Percentiles rank a stretch among this genome's conserved stretches.
phyloP scores from a whole-genome alignment of 257 asterid species.

The Solanum pimpinellifolium region DNA sequence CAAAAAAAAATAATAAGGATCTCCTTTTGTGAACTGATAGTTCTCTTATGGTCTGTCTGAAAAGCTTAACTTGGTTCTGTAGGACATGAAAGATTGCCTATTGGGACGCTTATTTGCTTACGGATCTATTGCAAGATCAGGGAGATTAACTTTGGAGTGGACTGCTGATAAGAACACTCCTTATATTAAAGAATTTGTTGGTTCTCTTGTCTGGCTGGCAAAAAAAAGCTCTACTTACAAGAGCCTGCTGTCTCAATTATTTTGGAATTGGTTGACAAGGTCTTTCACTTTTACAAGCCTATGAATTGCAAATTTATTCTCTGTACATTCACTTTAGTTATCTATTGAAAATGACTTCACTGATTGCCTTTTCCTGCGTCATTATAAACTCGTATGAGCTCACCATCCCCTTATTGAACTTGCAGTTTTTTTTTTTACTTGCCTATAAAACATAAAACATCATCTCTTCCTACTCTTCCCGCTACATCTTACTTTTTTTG shows the following conservation, averaged over 20 bases:
- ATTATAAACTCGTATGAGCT: not conserved
- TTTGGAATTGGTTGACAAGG: slow-evolving; percentile 82
- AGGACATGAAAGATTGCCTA: slow-evolving; percentile 82
- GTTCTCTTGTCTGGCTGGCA: slow-evolving; percentile 58
- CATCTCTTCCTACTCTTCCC: not conserved
- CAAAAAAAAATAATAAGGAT: not conserved
- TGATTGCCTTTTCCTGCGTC: not conserved
- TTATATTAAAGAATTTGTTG: slow-evolving; percentile 50
- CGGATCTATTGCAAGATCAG: slow-evolving; percentile 93
- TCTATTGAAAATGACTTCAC: not conserved
- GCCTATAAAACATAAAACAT: not conserved
- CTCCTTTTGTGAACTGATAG: not conserved
- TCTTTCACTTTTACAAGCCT: slow-evolving; percentile 5
- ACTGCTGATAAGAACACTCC: slow-evolving; percentile 31
- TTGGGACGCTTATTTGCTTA: slow-evolving; percentile 93
- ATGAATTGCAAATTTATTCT: not conserved
- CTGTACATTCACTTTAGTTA: not conserved
- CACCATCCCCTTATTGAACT: not conserved
- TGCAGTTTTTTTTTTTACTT: not conserved
- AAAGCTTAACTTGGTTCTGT: slow-evolving; percentile 10
- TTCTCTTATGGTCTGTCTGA: not conserved
- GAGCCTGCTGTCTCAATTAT: slow-evolving; percentile 76
- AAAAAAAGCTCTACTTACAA: slow-evolving; percentile 78
- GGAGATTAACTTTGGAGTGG: slow-evolving; percentile 69
- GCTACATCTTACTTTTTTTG: not conserved